Conservation (phyloP, 2,329 filamentous ascomycete genomes). For the Aspergillus sp. region DNA sequence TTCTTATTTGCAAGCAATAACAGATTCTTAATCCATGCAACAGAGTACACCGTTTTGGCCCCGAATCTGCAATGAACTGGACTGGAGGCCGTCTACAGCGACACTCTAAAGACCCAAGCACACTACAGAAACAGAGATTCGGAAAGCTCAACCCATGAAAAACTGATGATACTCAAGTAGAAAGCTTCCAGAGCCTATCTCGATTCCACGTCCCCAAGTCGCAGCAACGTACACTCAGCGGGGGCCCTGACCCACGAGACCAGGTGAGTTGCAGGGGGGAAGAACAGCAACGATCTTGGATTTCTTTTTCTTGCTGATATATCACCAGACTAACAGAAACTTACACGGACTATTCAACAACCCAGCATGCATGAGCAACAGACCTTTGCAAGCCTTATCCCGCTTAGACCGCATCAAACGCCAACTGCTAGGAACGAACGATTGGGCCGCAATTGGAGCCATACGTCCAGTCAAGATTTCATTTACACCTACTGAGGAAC, state of each 20-base stretch:
- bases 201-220: background rate
- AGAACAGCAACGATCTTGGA: no score
- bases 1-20: background rate
- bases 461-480: conserved; percentile 28
- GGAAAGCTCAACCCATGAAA: conserved; percentile 21
- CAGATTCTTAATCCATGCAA: no score
- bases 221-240: background rate
- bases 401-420: conserved; percentile 24
- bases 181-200: conserved; percentile 7
- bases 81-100: conserved; percentile 38
- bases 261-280: background rate
- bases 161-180: conserved; percentile 9
- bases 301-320: no score
- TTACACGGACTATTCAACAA: background rate
- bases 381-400: background rate
- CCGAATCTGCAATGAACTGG: conserved; percentile 36
- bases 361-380: background rate
- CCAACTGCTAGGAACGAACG: conserved; percentile 26
- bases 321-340: background rate
- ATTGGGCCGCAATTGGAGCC: conserved; percentile 33
- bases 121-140: conserved; percentile 28
- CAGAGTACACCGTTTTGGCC: background rate
- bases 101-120: conserved; percentile 26
- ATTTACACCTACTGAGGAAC: conserved; percentile 23
- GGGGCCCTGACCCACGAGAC: background rate